Base-by-base conservation (phyloP, 805 yeast genomes). In the Teunomyces pallodes region DNA sequence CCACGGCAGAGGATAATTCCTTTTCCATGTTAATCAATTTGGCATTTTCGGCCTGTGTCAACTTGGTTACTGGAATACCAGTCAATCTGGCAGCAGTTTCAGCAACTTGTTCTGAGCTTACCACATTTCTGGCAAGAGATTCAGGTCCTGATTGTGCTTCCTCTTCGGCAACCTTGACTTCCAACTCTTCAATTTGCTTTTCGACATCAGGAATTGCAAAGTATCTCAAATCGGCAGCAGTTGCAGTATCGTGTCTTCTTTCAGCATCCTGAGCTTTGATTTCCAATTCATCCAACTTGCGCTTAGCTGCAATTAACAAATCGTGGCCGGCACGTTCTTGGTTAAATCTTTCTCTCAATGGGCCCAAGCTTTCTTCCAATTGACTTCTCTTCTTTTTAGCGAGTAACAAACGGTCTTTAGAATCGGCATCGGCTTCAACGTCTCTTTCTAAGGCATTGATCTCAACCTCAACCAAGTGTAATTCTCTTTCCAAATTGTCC, bases 361-460 rank as follows among this genome's bases (percentile, higher is more conserved):
- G 99, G 33, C 77, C 80, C 51, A 94, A 74, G 55, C 86, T 84
- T 64, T 94, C 98, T 62, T 88, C 91, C 54, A 94, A 66, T 31
- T 86, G 86, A 38, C 92, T 96, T 59, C 82, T 85, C 61, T 79
- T 84, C 67, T 86, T 85, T 61, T 80, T 80, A 12, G 97, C 98
- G 45, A 80, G 79, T 42, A 81, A 80, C 47, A 94, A 76, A 57
- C 98, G 84, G 59, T 92, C 98, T 61, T 85, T 86, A 7, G 97
- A 90, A 12, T 89, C 79, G 17, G 82, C 72, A 63, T 82, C 87
- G 6, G 97, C 87, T 50, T 86, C 96, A 61, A 84, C 85, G 65
- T 92, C 99, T 72, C 99, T 87, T 72, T 94, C 97, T 58, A 94
- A 78, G 1, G 99, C 99, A 64, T 90, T 89, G 64, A 94, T 92